These are phyloP conservation scores for Przewalskia tangutica DNA, from an alignment of 257 asterid genomes.

Conservation along the genomic window DNA sequence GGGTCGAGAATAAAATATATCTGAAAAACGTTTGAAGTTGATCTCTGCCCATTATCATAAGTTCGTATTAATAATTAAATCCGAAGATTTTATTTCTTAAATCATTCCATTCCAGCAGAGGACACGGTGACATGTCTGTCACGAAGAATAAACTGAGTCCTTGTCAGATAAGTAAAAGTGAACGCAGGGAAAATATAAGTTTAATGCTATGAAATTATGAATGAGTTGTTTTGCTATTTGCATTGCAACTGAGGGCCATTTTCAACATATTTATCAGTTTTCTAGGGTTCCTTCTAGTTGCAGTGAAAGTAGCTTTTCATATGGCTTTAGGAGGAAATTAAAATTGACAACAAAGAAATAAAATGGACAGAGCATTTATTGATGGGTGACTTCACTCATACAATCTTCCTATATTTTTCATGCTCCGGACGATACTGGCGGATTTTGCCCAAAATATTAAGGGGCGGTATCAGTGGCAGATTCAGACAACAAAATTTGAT, in stretches of 20 bases:
- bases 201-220: neutral
- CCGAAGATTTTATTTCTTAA: constrained; percentile 1
- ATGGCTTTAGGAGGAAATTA: neutral
- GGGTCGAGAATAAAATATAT: neutral
- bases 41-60: neutral
- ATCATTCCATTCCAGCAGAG: neutral
- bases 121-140: neutral
- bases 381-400: neutral
- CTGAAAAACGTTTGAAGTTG: neutral
- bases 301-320: neutral
- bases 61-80: neutral
- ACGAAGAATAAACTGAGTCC: neutral
- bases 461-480: too few relatives aligned
- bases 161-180: neutral
- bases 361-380: neutral
- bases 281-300: neutral
- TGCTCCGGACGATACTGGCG: too few relatives aligned
- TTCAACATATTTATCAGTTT: neutral
- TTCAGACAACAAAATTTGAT: too few relatives aligned
- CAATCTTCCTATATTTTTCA: neutral
- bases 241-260: neutral
- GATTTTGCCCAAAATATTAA: too few relatives aligned
- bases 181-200: neutral
- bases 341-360: neutral
- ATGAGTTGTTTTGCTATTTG: neutral